Evolutionary conservation across 1,284 basidiomycete species (phyloP).

Genomic region (Leccinum pachyderme): DNA sequence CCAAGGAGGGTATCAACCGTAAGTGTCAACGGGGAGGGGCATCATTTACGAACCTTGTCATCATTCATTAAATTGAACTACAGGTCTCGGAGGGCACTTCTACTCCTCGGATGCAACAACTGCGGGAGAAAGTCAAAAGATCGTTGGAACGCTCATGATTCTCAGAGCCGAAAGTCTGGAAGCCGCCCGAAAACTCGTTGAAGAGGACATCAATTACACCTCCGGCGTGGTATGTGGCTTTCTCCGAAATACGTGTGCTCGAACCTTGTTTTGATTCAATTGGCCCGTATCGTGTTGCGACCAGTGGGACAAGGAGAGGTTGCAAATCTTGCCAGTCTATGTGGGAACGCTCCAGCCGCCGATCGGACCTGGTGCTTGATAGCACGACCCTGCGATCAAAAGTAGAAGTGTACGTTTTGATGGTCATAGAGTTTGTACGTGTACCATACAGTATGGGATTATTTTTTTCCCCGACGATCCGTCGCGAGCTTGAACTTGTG

Average conservation of each 20-base stretch:
- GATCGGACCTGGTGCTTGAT: neutral
- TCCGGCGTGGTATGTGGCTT: slow-evolving; percentile 48
- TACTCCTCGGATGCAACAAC: slow-evolving; percentile 40
- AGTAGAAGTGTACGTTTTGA: neutral
- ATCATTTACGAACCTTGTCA: neutral
- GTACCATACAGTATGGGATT: no score
- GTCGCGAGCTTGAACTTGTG: slow-evolving; percentile 5
- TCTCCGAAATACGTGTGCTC: neutral
- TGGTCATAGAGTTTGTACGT: neutral
- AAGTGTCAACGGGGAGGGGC: slow-evolving; percentile 5
- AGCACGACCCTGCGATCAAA: neutral
- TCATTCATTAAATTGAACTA: neutral
- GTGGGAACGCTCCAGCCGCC: slow-evolving; percentile 11
- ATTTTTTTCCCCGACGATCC: neutral
- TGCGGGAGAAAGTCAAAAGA: slow-evolving; percentile 37
- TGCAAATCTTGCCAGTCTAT: slow-evolving; percentile 41
- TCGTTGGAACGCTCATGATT: slow-evolving; percentile 51
- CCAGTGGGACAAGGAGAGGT: slow-evolving; percentile 40
- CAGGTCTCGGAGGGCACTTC: slow-evolving; percentile 47
- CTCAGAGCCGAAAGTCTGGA: slow-evolving; percentile 47
- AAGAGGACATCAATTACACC: slow-evolving; percentile 53
- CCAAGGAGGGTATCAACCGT: slow-evolving; percentile 39
- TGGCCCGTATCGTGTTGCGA: neutral
- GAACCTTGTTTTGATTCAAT: slow-evolving; percentile 1
- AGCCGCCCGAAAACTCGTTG: slow-evolving; percentile 43